Evolutionary conservation across 768 basidiomycete genomes (phyloP).

Genomic region (Hygrocybe punicea): DNA sequence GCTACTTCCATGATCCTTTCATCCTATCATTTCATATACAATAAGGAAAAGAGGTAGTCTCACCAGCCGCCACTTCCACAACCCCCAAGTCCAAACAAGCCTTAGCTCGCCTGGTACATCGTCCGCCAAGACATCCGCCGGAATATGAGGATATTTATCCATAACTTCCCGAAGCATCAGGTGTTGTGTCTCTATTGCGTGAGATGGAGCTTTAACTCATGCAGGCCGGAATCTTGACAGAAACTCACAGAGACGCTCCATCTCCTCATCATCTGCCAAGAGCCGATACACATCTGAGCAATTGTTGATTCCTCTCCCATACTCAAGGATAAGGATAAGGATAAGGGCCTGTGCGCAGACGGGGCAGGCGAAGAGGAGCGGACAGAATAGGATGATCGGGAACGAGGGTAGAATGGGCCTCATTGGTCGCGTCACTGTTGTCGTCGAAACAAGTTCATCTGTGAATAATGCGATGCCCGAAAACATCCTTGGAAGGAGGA

Average conservation of each 20-base stretch:
- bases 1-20: conserved; percentile 74
- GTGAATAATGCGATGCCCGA: too few relatives aligned
- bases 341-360: conserved; percentile 38
- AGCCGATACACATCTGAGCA: conserved; percentile 75
- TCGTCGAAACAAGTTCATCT: too few relatives aligned
- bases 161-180: conserved; percentile 58
- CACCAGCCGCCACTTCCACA: conserved; percentile 80
- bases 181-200: conserved; percentile 61
- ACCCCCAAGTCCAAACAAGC: conserved; percentile 68
- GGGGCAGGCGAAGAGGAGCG: conserved; percentile 60
- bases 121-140: conserved; percentile 58
- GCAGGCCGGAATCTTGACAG: conserved; percentile 7
- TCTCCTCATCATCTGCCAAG: conserved; percentile 76
- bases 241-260: conserved; percentile 60
- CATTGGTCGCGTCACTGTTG: conserved; percentile 36
- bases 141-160: conserved; percentile 62
- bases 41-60: conserved; percentile 12
- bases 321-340: too few relatives aligned
- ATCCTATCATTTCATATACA: conserved; percentile 6
- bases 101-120: conserved; percentile 58
- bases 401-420: conserved; percentile 46
- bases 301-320: conserved; percentile 28
- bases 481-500: too few relatives aligned
- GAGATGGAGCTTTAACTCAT: conserved; percentile 8
- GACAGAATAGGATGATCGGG: conserved; percentile 32